Percentiles rank a stretch among this genome's conserved stretches.
These are phyloP conservation scores for Melampsora americana DNA, from an alignment of 1,284 basidiomycete genomes.

Conservation along the genomic window DNA sequence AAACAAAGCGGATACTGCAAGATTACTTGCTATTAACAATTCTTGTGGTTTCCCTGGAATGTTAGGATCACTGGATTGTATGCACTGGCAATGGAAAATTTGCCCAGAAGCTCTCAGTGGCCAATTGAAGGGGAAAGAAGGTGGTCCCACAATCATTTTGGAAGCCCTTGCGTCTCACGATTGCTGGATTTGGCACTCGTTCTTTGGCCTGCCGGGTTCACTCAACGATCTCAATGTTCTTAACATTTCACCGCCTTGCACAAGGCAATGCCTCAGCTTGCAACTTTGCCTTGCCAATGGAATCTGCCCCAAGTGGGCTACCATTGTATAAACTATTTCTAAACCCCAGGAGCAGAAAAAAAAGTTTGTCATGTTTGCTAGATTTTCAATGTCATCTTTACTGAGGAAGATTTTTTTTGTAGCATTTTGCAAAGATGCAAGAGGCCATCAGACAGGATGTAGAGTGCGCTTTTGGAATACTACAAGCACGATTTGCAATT, in stretches of 20 bases:
- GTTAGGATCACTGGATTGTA: neutral
- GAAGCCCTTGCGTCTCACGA: no score
- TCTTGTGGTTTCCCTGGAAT: constrained; percentile 1
- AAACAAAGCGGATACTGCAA: neutral
- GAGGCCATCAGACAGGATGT: neutral
- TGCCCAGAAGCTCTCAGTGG: no score
- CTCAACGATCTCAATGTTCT: constrained; percentile 4
- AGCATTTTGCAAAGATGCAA: neutral
- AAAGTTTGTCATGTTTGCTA: neutral
- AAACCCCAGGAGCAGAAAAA: neutral
- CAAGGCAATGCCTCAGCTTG: neutral
- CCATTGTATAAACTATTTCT: neutral
- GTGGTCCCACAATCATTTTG: no score
- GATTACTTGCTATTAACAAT: neutral
- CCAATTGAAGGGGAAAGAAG: no score
- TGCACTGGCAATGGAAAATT: no score
- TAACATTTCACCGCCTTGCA: neutral
- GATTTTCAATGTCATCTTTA: neutral
- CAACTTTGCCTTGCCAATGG: constrained; percentile 10
- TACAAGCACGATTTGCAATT: neutral
- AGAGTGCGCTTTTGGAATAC: neutral
- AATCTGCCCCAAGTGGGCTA: constrained; percentile 8
- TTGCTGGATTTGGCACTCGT: no score
- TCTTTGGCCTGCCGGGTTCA: no score
- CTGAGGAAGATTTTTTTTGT: neutral